Percentiles rank a stretch among this genome's conserved stretches.
phyloP scores from a whole-genome alignment of 2,329 filamentous ascomycete genomes.

The Scedosporium apiospermum region DNA sequence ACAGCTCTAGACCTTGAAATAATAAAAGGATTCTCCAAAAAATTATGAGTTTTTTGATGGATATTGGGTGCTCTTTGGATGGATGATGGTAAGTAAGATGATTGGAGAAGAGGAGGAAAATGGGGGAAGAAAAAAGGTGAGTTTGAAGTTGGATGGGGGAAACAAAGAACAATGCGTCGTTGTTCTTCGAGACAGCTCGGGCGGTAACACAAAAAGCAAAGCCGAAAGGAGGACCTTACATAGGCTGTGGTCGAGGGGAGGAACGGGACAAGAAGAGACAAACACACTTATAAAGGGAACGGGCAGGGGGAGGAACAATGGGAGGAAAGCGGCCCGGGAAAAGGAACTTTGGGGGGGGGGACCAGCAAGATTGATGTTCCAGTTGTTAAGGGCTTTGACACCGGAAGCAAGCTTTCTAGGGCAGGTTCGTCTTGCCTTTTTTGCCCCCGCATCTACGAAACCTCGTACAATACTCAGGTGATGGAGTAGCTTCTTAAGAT shows the following conservation, averaged over 20 bases:
- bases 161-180: slow-evolving; percentile 2
- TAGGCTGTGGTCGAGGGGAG: slow-evolving; percentile 3
- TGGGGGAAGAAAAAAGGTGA: slow-evolving; percentile 10
- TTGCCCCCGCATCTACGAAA: background rate
- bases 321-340: slow-evolving; percentile 2
- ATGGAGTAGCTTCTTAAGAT: background rate
- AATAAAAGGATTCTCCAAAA: background rate
- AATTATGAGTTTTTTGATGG: background rate
- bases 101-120: slow-evolving; percentile 5
- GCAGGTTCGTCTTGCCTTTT: background rate
- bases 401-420: background rate
- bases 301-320: background rate
- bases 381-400: background rate
- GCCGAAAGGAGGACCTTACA: slow-evolving; percentile 6
- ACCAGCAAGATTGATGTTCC: background rate
- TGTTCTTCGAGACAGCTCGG: background rate
- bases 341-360: background rate
- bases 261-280: background rate
- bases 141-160: slow-evolving; percentile 9
- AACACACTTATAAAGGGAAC: background rate
- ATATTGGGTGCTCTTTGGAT: background rate
- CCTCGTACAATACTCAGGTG: slow-evolving; percentile 6
- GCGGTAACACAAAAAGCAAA: background rate
- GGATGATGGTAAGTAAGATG: background rate
- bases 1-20: background rate